Percentiles rank a stretch among this genome's conserved stretches.
These are phyloP conservation scores for Thelonectria discophora DNA, from an alignment of 2,329 filamentous ascomycete genomes.

Conservation along the genomic window DNA sequence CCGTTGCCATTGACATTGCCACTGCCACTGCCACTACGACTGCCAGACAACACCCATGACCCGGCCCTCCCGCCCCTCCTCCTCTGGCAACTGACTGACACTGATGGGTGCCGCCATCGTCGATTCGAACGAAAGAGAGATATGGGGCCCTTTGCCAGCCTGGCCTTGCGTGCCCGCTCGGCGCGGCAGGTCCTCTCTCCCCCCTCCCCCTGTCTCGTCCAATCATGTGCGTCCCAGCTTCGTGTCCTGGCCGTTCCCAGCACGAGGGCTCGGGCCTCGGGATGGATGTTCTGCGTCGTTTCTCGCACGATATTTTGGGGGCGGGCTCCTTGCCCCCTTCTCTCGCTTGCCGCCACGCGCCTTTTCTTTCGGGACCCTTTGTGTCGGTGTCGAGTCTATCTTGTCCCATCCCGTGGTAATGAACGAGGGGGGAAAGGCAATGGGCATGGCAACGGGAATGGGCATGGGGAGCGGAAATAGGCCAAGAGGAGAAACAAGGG, in stretches of 20 bases:
- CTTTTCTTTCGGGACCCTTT: conserved; percentile 27
- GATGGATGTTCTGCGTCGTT: conserved; percentile 46
- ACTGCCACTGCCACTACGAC: too few species aligned
- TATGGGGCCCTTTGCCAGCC: too few species aligned
- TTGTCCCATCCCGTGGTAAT: conserved; percentile 26
- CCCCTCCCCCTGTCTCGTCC: too few species aligned
- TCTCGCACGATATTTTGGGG: conserved; percentile 32
- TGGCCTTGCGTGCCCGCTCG: too few species aligned
- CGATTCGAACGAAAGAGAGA: conserved; percentile 18
- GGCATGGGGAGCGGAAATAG: too few species aligned
- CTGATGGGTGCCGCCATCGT: conserved; percentile 26
- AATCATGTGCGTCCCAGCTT: conserved; percentile 44
- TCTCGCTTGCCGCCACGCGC: conserved; percentile 13
- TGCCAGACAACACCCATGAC: too few species aligned
- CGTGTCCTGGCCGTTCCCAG: conserved; percentile 40
- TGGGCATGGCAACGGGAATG: too few species aligned
- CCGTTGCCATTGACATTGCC: too few species aligned
- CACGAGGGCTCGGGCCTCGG: conserved; percentile 44
- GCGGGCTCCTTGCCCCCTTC: conserved; percentile 22
- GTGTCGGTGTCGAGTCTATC: conserved; percentile 15
- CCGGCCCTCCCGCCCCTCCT: too few species aligned
- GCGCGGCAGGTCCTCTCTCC: not conserved
- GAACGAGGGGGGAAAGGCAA: not conserved
- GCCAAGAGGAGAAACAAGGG: too few species aligned
- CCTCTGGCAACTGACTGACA: not conserved